phyloP scores from a whole-genome alignment of 495 filamentous ascomycete genomes.

The Pseudomonodictys pantanalensis region DNA sequence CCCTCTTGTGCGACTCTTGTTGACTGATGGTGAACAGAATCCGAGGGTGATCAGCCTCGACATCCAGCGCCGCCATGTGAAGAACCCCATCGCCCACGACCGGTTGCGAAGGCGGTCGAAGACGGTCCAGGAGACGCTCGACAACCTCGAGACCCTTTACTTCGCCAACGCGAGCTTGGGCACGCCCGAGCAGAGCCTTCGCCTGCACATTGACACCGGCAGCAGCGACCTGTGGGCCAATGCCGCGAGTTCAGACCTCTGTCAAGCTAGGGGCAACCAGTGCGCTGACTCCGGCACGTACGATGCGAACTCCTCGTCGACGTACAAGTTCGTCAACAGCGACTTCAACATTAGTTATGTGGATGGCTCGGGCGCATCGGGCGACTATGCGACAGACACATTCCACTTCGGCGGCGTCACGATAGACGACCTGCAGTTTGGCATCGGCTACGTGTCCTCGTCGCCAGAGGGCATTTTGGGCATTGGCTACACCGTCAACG shows the following conservation, averaged over 20 bases:
- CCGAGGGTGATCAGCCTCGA: constrained; percentile 33
- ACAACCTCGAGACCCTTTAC: constrained; percentile 48
- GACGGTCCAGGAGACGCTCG: constrained; percentile 39
- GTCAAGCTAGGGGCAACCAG: constrained; percentile 39
- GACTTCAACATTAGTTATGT: constrained; percentile 92
- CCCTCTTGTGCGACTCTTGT: no score
- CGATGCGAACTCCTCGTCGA: constrained; percentile 70
- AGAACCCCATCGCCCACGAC: constrained; percentile 38
- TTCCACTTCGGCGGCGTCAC: constrained; percentile 62
- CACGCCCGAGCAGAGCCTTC: constrained; percentile 45
- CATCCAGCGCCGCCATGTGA: constrained; percentile 40
- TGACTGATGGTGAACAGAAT: constrained; percentile 8
- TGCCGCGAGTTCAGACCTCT: constrained; percentile 61
- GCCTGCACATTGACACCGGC: constrained; percentile 52
- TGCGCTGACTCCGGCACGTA: constrained; percentile 47
- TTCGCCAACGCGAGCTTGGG: constrained; percentile 48
- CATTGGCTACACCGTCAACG: constrained; percentile 82
- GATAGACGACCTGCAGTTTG: constrained; percentile 74
- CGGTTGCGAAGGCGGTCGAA: constrained; percentile 35
- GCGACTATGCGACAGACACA: constrained; percentile 82
- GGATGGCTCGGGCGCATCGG: constrained; percentile 74
- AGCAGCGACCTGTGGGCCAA: constrained; percentile 92
- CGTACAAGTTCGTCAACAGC: constrained; percentile 70
- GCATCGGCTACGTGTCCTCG: constrained; percentile 72
- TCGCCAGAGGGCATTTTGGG: constrained; percentile 81